These are phyloP conservation scores for Naematelia encephala DNA, from an alignment of 768 basidiomycete species.

Conservation along the genomic window DNA sequence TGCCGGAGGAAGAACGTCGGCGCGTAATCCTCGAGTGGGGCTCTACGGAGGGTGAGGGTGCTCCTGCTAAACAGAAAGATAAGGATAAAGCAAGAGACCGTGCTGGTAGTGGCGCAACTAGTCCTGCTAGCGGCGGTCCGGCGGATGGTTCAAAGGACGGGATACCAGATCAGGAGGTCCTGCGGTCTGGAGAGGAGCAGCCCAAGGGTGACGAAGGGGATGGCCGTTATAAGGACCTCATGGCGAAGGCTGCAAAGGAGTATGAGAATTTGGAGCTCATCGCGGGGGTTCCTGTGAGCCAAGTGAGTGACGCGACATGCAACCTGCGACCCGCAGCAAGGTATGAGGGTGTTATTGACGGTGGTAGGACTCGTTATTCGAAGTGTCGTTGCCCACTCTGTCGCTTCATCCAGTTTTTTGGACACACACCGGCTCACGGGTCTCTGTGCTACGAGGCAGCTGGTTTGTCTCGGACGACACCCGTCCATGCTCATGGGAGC, in stretches of 20 bases:
- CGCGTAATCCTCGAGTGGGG: slow-evolving; percentile 32
- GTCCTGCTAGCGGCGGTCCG: neutral
- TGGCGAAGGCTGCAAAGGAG: slow-evolving; percentile 31
- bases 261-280: slow-evolving; percentile 44
- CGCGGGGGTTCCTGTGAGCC: slow-evolving; percentile 44
- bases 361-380: slow-evolving; percentile 48
- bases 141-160: slow-evolving; percentile 7
- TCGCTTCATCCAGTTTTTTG: slow-evolving; percentile 54
- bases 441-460: slow-evolving; percentile 51
- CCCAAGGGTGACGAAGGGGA: slow-evolving; percentile 16
- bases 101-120: slow-evolving; percentile 6
- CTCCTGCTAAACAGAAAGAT: slow-evolving; percentile 26
- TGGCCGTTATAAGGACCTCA: slow-evolving; percentile 26
- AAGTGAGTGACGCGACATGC: slow-evolving; percentile 25
- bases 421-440: slow-evolving; percentile 51
- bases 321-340: no score
- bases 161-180: slow-evolving; percentile 15
- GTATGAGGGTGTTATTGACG: no score
- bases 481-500: slow-evolving; percentile 51
- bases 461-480: slow-evolving; percentile 54
- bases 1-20: slow-evolving; percentile 24
- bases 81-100: slow-evolving; percentile 26
- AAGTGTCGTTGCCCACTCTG: slow-evolving; percentile 42
- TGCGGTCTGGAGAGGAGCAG: slow-evolving; percentile 25
- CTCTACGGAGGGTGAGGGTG: slow-evolving; percentile 34